Percentiles rank a stretch among this genome's conserved stretches.
phyloP scores from a whole-genome alignment of 164 flowering plant genomes.

The Vitis rupestris region DNA sequence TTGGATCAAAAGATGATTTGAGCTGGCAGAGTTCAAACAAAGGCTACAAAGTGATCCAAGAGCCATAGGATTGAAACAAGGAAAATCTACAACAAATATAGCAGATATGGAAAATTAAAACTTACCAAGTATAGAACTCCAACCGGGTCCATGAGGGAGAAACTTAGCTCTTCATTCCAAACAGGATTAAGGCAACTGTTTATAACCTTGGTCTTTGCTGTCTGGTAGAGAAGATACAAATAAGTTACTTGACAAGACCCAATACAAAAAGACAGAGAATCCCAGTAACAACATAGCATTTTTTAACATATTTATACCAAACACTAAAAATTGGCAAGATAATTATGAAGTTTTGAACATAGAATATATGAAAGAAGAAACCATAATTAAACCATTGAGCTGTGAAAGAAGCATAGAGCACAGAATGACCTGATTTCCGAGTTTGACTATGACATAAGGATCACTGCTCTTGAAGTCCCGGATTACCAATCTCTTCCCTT shows the following conservation, averaged over 20 bases:
- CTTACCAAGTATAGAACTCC: slow-evolving; percentile 59
- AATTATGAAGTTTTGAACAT: no score
- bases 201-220: slow-evolving; percentile 82
- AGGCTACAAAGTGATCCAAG: no score
- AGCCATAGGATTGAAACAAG: no score
- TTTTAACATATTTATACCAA: no score
- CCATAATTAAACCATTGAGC: not conserved
- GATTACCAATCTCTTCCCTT: slow-evolving; percentile 60
- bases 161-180: slow-evolving; percentile 84
- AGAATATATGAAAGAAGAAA: not conserved
- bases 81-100: no score
- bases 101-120: not conserved
- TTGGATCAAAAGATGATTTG: no score
- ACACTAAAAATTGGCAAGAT: no score
- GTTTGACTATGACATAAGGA: slow-evolving; percentile 76
- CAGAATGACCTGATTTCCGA: slow-evolving; percentile 61
- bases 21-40: no score
- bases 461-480: slow-evolving; percentile 86
- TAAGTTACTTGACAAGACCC: not conserved
- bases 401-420: not conserved
- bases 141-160: slow-evolving; percentile 49
- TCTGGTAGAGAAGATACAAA: slow-evolving; percentile 35
- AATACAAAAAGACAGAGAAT: no score
- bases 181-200: slow-evolving; percentile 74
- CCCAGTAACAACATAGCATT: no score